Evolutionary conservation across 345 rosid genomes (phyloP).

Genomic region (Heritiera littoralis): DNA sequence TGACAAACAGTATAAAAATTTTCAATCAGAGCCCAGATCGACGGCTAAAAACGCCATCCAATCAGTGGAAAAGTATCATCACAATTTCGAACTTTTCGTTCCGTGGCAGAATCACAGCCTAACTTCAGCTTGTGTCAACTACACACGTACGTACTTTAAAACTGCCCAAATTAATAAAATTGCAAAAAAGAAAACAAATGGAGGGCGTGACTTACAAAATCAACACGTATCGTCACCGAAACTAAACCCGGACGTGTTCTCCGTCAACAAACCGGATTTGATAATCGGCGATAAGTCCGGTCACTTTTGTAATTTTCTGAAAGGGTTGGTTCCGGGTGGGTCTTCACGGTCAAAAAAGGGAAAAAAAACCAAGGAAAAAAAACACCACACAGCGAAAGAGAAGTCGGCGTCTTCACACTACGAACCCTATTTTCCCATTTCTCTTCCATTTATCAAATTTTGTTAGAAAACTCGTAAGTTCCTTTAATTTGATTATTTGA

Average conservation of each 20-base stretch:
- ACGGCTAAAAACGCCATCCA: too few species aligned
- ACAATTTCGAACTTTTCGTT: not conserved
- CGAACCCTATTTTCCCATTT: constrained; percentile 48
- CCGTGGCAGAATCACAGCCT: constrained; percentile 13
- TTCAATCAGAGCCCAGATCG: too few species aligned
- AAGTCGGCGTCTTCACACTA: constrained; percentile 35
- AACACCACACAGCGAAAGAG: not conserved
- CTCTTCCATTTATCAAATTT: constrained; percentile 10
- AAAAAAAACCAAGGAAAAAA: not conserved
- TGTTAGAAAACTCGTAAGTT: constrained; percentile 23
- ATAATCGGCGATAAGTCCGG: constrained; percentile 81
- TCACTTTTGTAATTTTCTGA: constrained; percentile 29
- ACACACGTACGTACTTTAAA: not conserved
- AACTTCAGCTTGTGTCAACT: not conserved
- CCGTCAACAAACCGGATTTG: constrained; percentile 55
- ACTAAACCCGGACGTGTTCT: constrained; percentile 71
- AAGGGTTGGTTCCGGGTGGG: constrained; percentile 25
- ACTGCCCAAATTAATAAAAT: not conserved
- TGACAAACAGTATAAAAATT: too few species aligned
- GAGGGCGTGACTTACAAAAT: not conserved
- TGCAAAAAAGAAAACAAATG: not conserved
- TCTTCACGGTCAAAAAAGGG: constrained; percentile 37
- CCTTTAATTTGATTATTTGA: not conserved
- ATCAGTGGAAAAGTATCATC: too few species aligned
- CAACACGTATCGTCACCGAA: constrained; percentile 43